Evolutionary conservation across 805 yeast species (phyloP), one percentile per base, ranked within the genome.

Genomic region (Candida odintsovae): DNA sequence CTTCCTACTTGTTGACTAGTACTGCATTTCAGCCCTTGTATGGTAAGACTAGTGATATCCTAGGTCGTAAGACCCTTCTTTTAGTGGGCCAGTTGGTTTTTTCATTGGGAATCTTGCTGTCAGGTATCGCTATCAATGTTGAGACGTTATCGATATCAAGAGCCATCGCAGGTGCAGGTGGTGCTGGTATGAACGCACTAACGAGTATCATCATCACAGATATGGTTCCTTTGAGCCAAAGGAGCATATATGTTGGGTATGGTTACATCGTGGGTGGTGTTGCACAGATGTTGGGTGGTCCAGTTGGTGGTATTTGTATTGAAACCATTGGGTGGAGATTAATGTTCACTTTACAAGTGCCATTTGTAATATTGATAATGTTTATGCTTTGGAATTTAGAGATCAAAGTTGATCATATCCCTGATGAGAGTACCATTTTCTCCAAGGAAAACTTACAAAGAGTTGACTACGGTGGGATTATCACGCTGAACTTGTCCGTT

Each of bases 1-100:
- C 90, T 0, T 76, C 86, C 1, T 80, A 83, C 45, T 67, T 86
- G 28, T 65, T 86, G 25, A 82, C 90, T 1, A 80, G 78, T 50
- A 77, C 87, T 4, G 86, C 86, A 1, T 82, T 83, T 61, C 90
- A 84, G 63, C 90, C 89, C 0, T 60, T 86, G 22, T 82, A 80
- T 46, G 94, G 92, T 5, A 77, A 83, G 48, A 66, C 84, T 28
- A 76, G 85, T 38, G 92, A 86, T 53, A 76, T 86, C 20, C 68
- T 75, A 50, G 85, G 86, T 7, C 64, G 86, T 42, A 72, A 72
- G 45, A 62, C 65, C 11, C 68, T 76, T 9, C 58, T 78, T 10
- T 48, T 77, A 7, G 50, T 64, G 37, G 75, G 76, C 1, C 73
- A 77, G 40, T 59, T 58, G 16, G 62, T 76, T 51, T 72, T 78